Percentiles rank a stretch among this genome's conserved stretches.
phyloP scores from a whole-genome alignment of 1,284 basidiomycete species.

The Ceratorhiza oryzae-sativae region DNA sequence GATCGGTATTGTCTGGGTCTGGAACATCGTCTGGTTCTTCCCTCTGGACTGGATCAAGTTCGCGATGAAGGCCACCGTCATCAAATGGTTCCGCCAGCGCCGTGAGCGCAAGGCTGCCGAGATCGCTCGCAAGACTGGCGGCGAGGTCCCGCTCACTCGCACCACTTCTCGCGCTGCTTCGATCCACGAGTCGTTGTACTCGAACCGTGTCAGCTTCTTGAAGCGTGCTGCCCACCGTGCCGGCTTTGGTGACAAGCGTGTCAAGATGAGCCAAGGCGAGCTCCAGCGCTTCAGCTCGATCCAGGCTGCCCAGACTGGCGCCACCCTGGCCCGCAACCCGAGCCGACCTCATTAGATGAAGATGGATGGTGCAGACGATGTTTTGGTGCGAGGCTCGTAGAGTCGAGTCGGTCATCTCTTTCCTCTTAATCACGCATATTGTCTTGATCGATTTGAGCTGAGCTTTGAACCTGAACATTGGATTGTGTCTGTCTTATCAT shows the following conservation, averaged over 20 bases:
- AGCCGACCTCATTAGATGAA: conserved; percentile 23
- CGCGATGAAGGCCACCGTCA: conserved; percentile 90
- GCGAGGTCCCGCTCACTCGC: conserved; percentile 80
- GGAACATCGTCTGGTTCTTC: conserved; percentile 95
- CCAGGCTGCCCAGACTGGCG: conserved; percentile 79
- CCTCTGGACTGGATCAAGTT: conserved; percentile 97
- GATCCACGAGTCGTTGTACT: conserved; percentile 92
- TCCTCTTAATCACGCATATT: neutral
- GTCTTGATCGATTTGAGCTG: neutral
- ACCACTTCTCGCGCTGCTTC: conserved; percentile 90
- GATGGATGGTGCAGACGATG: conserved; percentile 8
- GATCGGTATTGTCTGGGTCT: conserved; percentile 97
- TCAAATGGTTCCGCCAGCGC: conserved; percentile 80
- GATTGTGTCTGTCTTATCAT: neutral
- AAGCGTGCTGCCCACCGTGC: conserved; percentile 84
- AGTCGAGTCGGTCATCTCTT: neutral
- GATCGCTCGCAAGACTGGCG: conserved; percentile 55
- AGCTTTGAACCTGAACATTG: neutral
- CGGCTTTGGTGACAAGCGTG: conserved; percentile 73
- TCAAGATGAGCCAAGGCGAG: conserved; percentile 76
- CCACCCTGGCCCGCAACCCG: conserved; percentile 68
- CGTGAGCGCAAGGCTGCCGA: conserved; percentile 59
- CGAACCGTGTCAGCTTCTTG: conserved; percentile 90
- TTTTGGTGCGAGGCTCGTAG: conserved; percentile 4
- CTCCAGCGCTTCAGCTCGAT: conserved; percentile 83